phyloP scores from a whole-genome alignment of 2,329 filamentous ascomycete genomes.

The Colletotrichum gloeosporioides region DNA sequence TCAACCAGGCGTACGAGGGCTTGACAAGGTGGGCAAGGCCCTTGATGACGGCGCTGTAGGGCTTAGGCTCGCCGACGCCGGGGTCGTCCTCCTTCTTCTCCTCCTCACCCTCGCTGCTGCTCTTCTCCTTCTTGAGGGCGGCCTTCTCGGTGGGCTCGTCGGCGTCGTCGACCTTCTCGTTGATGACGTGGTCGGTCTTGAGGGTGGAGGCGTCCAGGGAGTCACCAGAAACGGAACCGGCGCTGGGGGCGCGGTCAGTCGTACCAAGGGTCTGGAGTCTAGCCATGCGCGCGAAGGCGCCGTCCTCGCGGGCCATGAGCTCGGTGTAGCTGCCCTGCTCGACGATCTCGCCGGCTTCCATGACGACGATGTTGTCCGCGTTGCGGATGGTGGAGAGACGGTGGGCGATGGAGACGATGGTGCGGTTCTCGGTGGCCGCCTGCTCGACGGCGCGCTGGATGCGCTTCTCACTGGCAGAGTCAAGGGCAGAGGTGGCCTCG shows the following conservation, averaged over 20 bases:
- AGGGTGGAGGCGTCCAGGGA: conserved; percentile 21
- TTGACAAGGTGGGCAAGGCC: conserved; percentile 25
- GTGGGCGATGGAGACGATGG: conserved; percentile 71
- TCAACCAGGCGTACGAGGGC: conserved; percentile 42
- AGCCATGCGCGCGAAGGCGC: conserved; percentile 30
- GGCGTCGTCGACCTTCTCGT: conserved; percentile 2
- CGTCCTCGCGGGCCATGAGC: conserved; percentile 53
- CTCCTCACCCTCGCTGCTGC: neutral
- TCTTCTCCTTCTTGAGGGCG: neutral
- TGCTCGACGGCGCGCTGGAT: conserved; percentile 47
- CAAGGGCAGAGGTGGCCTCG: conserved; percentile 58
- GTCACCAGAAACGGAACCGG: conserved; percentile 20
- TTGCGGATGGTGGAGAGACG: conserved; percentile 65
- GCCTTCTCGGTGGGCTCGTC: neutral
- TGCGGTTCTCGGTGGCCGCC: conserved; percentile 52
- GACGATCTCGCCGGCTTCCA: conserved; percentile 63
- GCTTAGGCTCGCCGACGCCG: conserved; percentile 19
- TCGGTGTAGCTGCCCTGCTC: conserved; percentile 70
- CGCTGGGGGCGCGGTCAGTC: conserved; percentile 12
- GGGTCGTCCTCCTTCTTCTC: neutral
- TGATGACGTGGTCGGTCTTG: conserved; percentile 4
- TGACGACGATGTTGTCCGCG: conserved; percentile 71
- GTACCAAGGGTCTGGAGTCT: conserved; percentile 26
- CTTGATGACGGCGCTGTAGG: conserved; percentile 23
- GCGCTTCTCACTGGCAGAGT: conserved; percentile 52